phyloP scores from a whole-genome alignment of 495 filamentous ascomycete species.

The Hypoxylon subgilvum region DNA sequence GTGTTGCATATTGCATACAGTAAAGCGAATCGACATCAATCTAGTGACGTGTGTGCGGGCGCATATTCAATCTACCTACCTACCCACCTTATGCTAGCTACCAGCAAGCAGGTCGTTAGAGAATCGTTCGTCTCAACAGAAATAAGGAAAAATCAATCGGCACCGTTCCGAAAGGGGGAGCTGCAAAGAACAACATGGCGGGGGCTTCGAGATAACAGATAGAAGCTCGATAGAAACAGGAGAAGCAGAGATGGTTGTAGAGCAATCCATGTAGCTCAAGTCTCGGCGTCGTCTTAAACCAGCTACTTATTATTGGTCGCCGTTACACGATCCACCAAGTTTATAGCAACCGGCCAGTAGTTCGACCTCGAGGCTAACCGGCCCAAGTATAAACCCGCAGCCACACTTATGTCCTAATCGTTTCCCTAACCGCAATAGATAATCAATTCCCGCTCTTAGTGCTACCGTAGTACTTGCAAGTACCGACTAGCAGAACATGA shows the following conservation, averaged over 20 bases:
- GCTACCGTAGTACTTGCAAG: constrained; percentile 29
- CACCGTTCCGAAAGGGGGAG: constrained; percentile 40
- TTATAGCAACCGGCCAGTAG: constrained; percentile 14
- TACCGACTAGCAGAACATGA: constrained; percentile 23
- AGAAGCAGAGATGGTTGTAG: constrained; percentile 24
- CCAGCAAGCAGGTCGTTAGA: constrained; percentile 3
- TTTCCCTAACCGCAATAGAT: constrained; percentile 21
- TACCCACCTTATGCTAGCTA: background rate
- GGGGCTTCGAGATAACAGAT: constrained; percentile 42
- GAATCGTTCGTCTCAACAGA: constrained; percentile 16
- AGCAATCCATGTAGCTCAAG: constrained; percentile 18
- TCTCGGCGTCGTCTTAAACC: constrained; percentile 29
- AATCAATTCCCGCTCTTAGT: constrained; percentile 24
- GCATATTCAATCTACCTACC: background rate
- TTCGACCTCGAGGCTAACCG: constrained; percentile 19
- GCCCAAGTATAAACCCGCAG: constrained; percentile 24
- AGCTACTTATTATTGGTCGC: constrained; percentile 3
- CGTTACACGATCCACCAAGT: constrained; percentile 20
- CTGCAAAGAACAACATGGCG: constrained; percentile 42
- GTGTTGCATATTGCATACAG: constrained; percentile 33
- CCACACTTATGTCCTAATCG: constrained; percentile 8
- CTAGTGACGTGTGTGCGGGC: constrained; percentile 19
- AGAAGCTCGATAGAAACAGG: constrained; percentile 40
- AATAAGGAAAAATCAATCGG: too few relatives aligned
- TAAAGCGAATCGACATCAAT: constrained; percentile 24